phyloP scores from a whole-genome alignment of 164 flowering plant genomes.

The Paratinospora sagittata region DNA sequence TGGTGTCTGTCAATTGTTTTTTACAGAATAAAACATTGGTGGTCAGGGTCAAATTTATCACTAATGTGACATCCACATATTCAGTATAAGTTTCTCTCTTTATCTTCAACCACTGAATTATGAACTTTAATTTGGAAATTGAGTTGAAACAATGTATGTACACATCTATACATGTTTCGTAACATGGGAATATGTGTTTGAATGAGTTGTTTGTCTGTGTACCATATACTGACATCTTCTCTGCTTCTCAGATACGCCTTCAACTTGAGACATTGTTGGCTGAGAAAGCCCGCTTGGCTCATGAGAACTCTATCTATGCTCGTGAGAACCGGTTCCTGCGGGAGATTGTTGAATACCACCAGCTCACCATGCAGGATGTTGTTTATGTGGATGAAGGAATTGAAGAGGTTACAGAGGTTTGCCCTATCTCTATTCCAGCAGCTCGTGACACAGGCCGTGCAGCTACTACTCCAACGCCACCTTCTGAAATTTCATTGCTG shows the following conservation, averaged over 20 bases:
- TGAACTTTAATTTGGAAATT: not conserved
- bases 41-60: not conserved
- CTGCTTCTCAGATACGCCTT: constrained; percentile 63
- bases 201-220: not conserved
- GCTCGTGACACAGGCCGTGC: constrained; percentile 14
- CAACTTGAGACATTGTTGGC: constrained; percentile 91
- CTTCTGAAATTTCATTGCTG: not conserved
- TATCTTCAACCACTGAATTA: not conserved
- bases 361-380: constrained; percentile 92
- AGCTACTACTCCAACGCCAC: constrained; percentile 2
- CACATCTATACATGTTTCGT: not conserved
- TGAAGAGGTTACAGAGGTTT: constrained; percentile 82
- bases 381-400: constrained; percentile 80
- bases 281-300: constrained; percentile 87
- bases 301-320: constrained; percentile 76
- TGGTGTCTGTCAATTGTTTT: not conserved
- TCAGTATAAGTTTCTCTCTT: too few species aligned
- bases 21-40: not conserved
- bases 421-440: constrained; percentile 31
- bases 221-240: not conserved
- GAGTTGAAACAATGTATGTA: not conserved
- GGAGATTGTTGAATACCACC: constrained; percentile 94
- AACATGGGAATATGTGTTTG: not conserved
- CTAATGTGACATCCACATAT: not conserved
- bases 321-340: constrained; percentile 90